A percentile compares a stretch with the other conserved stretches of the same genome.
Evolutionary conservation across 495 filamentous ascomycete species (phyloP).

Genomic region (Aspergillus nidulans): DNA sequence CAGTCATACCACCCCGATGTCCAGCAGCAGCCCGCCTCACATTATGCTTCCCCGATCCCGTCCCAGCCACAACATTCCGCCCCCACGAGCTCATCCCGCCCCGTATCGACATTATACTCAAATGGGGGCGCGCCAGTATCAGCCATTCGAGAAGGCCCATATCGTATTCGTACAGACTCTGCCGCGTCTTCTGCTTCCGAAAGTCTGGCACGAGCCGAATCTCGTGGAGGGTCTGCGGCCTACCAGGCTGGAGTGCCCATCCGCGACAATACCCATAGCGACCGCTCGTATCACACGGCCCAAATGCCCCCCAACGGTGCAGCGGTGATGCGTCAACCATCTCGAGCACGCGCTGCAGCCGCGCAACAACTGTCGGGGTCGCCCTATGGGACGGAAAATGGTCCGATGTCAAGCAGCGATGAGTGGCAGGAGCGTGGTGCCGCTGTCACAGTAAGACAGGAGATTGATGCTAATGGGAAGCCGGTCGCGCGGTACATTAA

Average conservation of each 20-base stretch:
- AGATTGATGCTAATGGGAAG: slow-evolving; percentile 77
- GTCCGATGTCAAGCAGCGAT: slow-evolving; percentile 67
- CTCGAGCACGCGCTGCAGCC: slow-evolving; percentile 42
- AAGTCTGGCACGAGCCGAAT: slow-evolving; percentile 52
- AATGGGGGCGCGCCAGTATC: slow-evolving; percentile 37
- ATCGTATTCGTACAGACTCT: slow-evolving; percentile 60
- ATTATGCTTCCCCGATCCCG: slow-evolving; percentile 33
- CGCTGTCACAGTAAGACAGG: slow-evolving; percentile 70
- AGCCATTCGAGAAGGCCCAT: slow-evolving; percentile 45
- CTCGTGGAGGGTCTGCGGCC: slow-evolving; percentile 56
- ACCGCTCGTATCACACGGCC: slow-evolving; percentile 59
- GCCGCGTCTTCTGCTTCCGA: slow-evolving; percentile 58
- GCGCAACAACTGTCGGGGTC: slow-evolving; percentile 52
- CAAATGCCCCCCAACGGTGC: slow-evolving; percentile 53
- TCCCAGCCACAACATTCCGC: slow-evolving; percentile 40
- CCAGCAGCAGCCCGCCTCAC: slow-evolving; percentile 20
- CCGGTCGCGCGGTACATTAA: slow-evolving; percentile 80
- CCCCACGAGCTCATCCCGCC: slow-evolving; percentile 40
- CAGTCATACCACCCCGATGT: slow-evolving; percentile 20
- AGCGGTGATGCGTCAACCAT: slow-evolving; percentile 46
- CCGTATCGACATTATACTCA: slow-evolving; percentile 53
- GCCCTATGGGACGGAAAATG: slow-evolving; percentile 61
- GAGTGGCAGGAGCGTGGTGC: slow-evolving; percentile 96
- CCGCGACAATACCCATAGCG: slow-evolving; percentile 67
- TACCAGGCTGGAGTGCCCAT: slow-evolving; percentile 61